phyloP scores from a whole-genome alignment of 192 early-diverging fungal species.

The Coemansia sp. region DNA sequence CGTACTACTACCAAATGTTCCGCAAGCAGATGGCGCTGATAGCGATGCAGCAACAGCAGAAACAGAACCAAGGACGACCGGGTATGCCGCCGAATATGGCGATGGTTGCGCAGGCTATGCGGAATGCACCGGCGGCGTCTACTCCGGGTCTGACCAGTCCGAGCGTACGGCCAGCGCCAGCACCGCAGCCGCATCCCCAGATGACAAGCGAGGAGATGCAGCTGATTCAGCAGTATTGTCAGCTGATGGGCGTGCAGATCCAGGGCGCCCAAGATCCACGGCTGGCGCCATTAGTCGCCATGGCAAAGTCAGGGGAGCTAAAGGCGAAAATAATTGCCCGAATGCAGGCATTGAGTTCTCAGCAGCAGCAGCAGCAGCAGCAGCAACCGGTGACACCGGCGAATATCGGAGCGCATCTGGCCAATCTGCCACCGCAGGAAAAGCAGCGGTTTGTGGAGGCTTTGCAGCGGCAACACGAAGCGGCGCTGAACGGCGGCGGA shows the following conservation, averaged over 20 bases:
- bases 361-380: slow-evolving; percentile 29
- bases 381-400: slow-evolving; percentile 11
- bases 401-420: slow-evolving; percentile 13
- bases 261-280: slow-evolving; percentile 23
- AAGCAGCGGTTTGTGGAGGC: slow-evolving; percentile 25
- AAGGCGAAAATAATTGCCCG: slow-evolving; percentile 12
- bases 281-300: slow-evolving; percentile 15
- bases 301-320: slow-evolving; percentile 40
- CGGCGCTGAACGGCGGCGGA: slow-evolving; percentile 10
- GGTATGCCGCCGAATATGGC: slow-evolving; percentile 20
- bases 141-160: slow-evolving; percentile 17
- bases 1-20: slow-evolving; percentile 27
- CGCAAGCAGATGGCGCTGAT: slow-evolving; percentile 18
- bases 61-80: slow-evolving; percentile 26
- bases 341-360: slow-evolving; percentile 11
- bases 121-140: background rate
- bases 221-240: slow-evolving; percentile 33
- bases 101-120: slow-evolving; percentile 22
- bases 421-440: slow-evolving; percentile 27
- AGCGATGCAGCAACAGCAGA: slow-evolving; percentile 14
- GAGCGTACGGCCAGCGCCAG: slow-evolving; percentile 9
- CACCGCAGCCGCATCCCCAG: slow-evolving; percentile 7
- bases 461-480: slow-evolving; percentile 25
- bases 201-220: slow-evolving; percentile 32
- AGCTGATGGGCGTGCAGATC: slow-evolving; percentile 12